Base-by-base conservation (phyloP, 1,284 basidiomycete genomes). In the Cutaneotrichosporon spelunceum region DNA sequence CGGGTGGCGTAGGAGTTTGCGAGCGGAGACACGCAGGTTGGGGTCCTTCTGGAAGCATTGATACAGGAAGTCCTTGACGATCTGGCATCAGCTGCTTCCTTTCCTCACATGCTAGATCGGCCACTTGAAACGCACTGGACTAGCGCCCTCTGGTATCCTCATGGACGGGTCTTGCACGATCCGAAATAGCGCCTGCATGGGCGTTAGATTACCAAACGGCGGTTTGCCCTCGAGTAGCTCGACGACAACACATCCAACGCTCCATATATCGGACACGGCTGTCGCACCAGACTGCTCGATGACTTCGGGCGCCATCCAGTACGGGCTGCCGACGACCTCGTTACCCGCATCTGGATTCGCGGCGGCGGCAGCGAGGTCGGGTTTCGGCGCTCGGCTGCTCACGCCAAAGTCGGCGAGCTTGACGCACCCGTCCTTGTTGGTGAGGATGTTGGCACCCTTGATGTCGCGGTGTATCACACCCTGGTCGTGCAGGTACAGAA, bases 241-340 rank as follows among this genome's bases (percentile, higher is more conserved):
- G 63, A 99, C 95, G 3, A 98, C 93, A 33, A 96, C 90, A 72
- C 94, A 97, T 5, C 95, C 94, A 9, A 98, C 91, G 70, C 88
- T 90, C 90, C 95, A 99, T 54, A 98, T 93, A 79, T 99, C 95
- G 44, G 93, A 96, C 19, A 95, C 90, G 1, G 94, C 96, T 0
- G 92, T 95, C 30, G 95, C 94, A 44, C 95, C 95, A 42, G 88
- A 90, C 78, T 98, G 95, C 72, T 96, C 93, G 62, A 98, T 96
- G 44, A 98, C 91, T 78, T 98, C 94, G 3, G 94, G 94, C 19
- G 94, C 94, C 94, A 97, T 98, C 94, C 94, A 98, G 76, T 97
- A 98, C 7, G 94, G 94, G 70, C 91, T 94, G 16, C 93, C 94
- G 36, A 97, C 94, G 4, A 98, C 93, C 19, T 91, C 90, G 70